Evolutionary conservation across 495 filamentous ascomycete species (phyloP), one percentile per base, ranked within the genome.

Genomic region (Aspergillus steynii): DNA sequence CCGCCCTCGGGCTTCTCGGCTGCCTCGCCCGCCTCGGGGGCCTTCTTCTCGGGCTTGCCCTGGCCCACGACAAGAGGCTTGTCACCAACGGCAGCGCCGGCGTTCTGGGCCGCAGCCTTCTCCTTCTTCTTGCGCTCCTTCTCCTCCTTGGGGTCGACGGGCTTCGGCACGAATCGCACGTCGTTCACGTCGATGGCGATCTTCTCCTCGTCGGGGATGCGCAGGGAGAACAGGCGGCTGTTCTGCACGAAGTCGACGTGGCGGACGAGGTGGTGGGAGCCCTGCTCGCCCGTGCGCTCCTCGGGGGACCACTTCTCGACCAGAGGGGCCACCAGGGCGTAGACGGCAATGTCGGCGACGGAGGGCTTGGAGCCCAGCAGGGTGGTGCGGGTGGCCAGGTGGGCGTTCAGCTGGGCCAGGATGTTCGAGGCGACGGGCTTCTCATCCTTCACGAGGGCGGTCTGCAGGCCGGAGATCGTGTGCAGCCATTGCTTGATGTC

Each of bases 191-290:
- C 88, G 56, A 99, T 84, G 62, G 75, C 75, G 65, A 98, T 79
- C 80, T 95, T 97, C 71, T 97, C 89, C 59, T 80, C 81, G 50
- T 89, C 86, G 53, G 80, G 76, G 55, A 96, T 77, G 60, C 82
- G 82, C 59, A 97, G 81, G 6, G 84, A 84, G 66, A 96, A 96
- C 51, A 93, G 60, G 1, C 85, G 82, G 53, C 89, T 85, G 77
- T 96, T 96, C 80, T 99, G 95, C 59, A 99, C 89, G 70, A 97
- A 96, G 74, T 97, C 95, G 64, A 96, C 75, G 68, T 88, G 90
- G 37, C 95, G 92, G 37, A 99, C 91, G 65, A 97, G 90, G 73
- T 98, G 86, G 67, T 95, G 92, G 71, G 87, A 90, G 57, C 95
- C 95, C 51, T 92, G 81, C 80, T 97, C 86, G 37, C 95, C 95